Evolutionary conservation across 176 grass and related monocot species (phyloP).

Genomic region (Typha latifolia): DNA sequence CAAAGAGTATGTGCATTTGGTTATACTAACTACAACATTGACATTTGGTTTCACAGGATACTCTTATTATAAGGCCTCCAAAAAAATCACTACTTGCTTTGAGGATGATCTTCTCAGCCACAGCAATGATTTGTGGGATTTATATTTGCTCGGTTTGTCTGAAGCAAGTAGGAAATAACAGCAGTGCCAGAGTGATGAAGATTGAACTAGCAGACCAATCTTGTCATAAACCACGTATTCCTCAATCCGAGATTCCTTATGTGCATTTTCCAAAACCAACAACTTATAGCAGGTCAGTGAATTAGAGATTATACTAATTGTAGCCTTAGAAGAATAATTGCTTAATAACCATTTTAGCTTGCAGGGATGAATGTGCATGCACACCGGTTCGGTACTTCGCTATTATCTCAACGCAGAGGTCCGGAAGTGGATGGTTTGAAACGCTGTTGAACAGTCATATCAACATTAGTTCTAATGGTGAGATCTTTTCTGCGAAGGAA

Average conservation of each 20-base stretch:
- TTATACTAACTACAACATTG: too few species aligned
- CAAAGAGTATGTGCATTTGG: too few species aligned
- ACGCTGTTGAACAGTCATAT: conserved; percentile 85
- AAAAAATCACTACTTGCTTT: conserved; percentile 56
- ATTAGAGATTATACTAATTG: neutral
- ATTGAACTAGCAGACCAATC: conserved; percentile 33
- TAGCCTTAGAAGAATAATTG: neutral
- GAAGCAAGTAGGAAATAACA: conserved; percentile 54
- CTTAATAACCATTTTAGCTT: conserved; percentile 19
- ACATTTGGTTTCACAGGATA: conserved; percentile 26
- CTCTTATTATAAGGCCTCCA: conserved; percentile 42
- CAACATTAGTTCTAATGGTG: conserved; percentile 87
- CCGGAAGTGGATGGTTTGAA: conserved; percentile 97
- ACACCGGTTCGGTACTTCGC: conserved; percentile 66
- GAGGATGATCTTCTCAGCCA: conserved; percentile 53
- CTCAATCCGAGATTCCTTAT: conserved; percentile 35
- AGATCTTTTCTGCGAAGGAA: conserved; percentile 77
- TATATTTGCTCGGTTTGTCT: conserved; percentile 70
- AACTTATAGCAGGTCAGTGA: conserved; percentile 51
- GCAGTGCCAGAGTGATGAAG: conserved; percentile 50
- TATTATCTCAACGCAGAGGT: conserved; percentile 76
- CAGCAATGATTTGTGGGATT: conserved; percentile 60
- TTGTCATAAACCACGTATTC: conserved; percentile 37
- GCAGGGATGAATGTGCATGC: conserved; percentile 70
- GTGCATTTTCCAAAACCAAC: conserved; percentile 63